These are phyloP conservation scores for Mycena rebaudengoi DNA, from an alignment of 768 basidiomycete genomes.

Conservation along the genomic window DNA sequence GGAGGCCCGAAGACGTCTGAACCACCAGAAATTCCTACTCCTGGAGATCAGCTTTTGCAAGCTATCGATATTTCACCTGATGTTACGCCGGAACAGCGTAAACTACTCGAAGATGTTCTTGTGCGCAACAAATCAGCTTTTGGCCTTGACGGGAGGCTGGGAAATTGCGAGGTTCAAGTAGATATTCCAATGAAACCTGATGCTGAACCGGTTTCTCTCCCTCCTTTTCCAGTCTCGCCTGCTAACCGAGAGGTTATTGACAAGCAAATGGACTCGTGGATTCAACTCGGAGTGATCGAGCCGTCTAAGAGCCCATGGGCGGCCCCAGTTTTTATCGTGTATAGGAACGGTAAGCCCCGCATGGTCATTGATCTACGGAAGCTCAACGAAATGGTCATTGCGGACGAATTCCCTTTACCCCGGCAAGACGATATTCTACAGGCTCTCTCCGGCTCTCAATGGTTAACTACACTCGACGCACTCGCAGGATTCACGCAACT, in stretches of 20 bases:
- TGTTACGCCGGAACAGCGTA: neutral
- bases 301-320: constrained; percentile 41
- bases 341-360: constrained; percentile 45
- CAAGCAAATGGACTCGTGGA: constrained; percentile 34
- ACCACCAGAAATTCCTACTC: neutral
- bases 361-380: constrained; percentile 44
- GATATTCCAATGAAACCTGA: neutral
- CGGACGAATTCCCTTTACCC: too few relatives aligned
- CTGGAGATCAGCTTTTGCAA: neutral
- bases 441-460: constrained; percentile 5
- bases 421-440: constrained; percentile 35
- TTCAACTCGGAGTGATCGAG: constrained; percentile 47
- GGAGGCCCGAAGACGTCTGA: neutral
- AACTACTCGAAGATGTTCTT: neutral
- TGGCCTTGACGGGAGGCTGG: neutral
- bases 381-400: constrained; percentile 26
- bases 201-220: neutral
- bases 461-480: neutral
- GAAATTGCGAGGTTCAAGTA: neutral
- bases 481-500: neutral
- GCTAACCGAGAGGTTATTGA: too few relatives aligned
- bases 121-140: neutral
- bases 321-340: too few relatives aligned
- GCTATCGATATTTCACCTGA: neutral
- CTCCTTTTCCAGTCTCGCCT: neutral